Evolutionary conservation across 2,329 filamentous ascomycete genomes (phyloP), one percentile per base, ranked within the genome.

Genomic region (Helotiales sp.): DNA sequence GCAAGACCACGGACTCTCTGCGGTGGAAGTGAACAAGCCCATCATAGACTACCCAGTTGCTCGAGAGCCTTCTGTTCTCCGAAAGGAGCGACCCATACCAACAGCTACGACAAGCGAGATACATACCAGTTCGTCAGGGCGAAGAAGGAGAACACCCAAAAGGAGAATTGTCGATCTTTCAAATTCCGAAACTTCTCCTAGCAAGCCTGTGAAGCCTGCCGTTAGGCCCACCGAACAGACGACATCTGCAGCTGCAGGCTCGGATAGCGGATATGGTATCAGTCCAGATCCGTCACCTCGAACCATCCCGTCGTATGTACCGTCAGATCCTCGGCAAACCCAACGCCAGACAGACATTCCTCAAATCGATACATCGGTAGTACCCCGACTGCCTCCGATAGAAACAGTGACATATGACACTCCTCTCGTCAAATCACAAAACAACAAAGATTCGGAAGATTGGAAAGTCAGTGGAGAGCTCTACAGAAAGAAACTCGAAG

Each of bases 401-500:
- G 74, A 78, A 45, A 69, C 72, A 2, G 49, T 73, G n/a, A 61
- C 68, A 10, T 73, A 73, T 32, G 69, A 76, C 8, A 47, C 72
- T 11, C 67, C 73, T 17, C 58, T 71, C 20, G 61, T 72, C 20
- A 75, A 73, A 60, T 13, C 68, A 15, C 69, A 70, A 6, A 68
- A 65, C 11, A 63, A 60, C 3, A 72, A 70, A 68, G 76, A 76
- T 68, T 71, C 80, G 4, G 81, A 83, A 54, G 85, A 91, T 66
- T 92, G 89, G 86, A 88, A 89, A 67, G 81, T 87, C 50, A 87
- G 87, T 66, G 91, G 91, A 63, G 92, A 96, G 75, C 82, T 92
- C 7, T 98, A 97, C 79, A 89, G 91, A 65, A 92, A 92, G 77
- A 96, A 96, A 79, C 91, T 98, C 63, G 93, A 97, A 78, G 89